phyloP scores from a whole-genome alignment of 352 stramenopile genomes.

The Pythium dissotocum region DNA sequence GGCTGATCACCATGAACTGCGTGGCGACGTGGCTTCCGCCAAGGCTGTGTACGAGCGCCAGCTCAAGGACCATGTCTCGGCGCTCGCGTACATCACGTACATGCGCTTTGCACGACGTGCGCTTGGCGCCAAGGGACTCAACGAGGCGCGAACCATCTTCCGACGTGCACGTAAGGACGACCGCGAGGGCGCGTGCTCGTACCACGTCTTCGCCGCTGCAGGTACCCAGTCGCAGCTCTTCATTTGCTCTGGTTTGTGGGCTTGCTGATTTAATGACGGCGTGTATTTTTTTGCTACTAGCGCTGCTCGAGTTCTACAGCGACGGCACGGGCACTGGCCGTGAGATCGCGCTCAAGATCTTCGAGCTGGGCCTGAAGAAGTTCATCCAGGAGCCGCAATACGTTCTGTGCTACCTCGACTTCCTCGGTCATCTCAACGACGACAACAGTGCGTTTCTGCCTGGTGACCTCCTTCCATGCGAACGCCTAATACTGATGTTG shows the following conservation, averaged over 20 bases:
- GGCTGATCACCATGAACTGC: slow-evolving; percentile 80
- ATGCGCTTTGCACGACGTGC: slow-evolving; percentile 81
- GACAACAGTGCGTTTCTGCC: slow-evolving; percentile 76
- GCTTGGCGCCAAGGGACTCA: slow-evolving; percentile 70
- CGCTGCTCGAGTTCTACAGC: slow-evolving; percentile 85
- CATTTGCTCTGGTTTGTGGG: slow-evolving; percentile 13
- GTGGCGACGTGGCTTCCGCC: slow-evolving; percentile 57
- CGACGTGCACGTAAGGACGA: slow-evolving; percentile 82
- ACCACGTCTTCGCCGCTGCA: slow-evolving; percentile 81
- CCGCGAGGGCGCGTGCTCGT: slow-evolving; percentile 76
- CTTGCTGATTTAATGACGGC: not conserved
- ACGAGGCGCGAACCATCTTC: slow-evolving; percentile 79
- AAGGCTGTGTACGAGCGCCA: slow-evolving; percentile 84
- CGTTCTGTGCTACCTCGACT: slow-evolving; percentile 85
- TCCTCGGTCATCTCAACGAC: slow-evolving; percentile 85
- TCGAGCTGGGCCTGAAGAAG: slow-evolving; percentile 87
- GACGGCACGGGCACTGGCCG: slow-evolving; percentile 80
- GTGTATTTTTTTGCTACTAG: slow-evolving; percentile 29
- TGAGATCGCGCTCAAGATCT: slow-evolving; percentile 89
- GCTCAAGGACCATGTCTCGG: slow-evolving; percentile 70
- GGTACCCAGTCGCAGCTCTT: slow-evolving; percentile 36
- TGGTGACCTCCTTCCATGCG: not conserved
- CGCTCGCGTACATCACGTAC: slow-evolving; percentile 84
- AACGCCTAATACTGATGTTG: not conserved
- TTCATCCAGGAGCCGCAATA: slow-evolving; percentile 87